Percentiles rank a stretch among this genome's conserved stretches.
phyloP scores from a whole-genome alignment of 148 eudicot species.

The Camellia sinensis region DNA sequence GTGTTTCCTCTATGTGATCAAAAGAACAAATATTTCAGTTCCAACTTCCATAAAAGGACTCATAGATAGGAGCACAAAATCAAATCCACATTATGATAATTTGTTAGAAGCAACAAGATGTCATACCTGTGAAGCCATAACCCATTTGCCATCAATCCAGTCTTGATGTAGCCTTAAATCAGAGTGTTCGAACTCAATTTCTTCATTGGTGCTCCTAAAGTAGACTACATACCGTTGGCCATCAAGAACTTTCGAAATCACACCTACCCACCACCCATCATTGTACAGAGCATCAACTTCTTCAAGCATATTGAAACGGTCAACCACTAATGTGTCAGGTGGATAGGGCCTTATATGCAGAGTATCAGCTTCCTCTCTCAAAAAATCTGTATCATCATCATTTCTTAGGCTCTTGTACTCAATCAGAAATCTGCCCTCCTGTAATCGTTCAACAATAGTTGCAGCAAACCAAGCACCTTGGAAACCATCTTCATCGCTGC shows the following conservation, averaged over 20 bases:
- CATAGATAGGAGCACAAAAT: neutral
- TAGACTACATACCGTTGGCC: slow-evolving; percentile 54
- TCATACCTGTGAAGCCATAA: slow-evolving; percentile 55
- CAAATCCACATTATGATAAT: neutral
- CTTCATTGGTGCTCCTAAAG: slow-evolving; percentile 56
- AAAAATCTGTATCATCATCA: slow-evolving; percentile 55
- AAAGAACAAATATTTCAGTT: neutral
- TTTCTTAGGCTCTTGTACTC: slow-evolving; percentile 63
- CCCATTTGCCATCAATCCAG: slow-evolving; percentile 86
- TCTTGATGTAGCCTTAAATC: slow-evolving; percentile 79
- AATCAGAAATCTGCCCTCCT: slow-evolving; percentile 42
- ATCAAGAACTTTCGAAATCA: slow-evolving; percentile 50
- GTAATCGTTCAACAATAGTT: slow-evolving; percentile 40
- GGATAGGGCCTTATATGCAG: slow-evolving; percentile 72
- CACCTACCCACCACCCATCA: slow-evolving; percentile 97
- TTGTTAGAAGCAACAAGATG: neutral
- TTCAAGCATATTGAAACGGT: slow-evolving; percentile 46
- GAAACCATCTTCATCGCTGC: slow-evolving; percentile 84
- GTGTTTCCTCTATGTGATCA: neutral
- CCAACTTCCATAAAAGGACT: neutral
- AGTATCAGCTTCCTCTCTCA: slow-evolving; percentile 68
- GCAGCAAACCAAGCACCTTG: slow-evolving; percentile 92
- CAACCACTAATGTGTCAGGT: slow-evolving; percentile 38
- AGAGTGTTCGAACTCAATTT: slow-evolving; percentile 51
- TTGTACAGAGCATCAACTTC: slow-evolving; percentile 83